Evolutionary conservation across 495 filamentous ascomycete genomes (phyloP), one percentile per base, ranked within the genome.

Genomic region (Penicillium desertorum): DNA sequence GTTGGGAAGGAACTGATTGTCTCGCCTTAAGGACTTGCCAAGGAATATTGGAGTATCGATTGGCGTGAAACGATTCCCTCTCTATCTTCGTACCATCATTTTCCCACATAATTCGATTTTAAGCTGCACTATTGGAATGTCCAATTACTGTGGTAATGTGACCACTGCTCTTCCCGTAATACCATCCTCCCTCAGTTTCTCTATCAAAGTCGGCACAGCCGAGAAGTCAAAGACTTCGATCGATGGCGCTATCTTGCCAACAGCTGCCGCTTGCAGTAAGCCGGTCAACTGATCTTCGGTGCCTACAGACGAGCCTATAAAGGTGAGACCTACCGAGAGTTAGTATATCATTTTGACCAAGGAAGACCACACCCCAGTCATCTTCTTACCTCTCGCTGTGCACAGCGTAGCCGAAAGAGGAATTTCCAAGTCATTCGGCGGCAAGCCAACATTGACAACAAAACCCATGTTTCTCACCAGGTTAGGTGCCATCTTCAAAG

Each of bases 281-380:
- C 64, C 60, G 1, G 46, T 43, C 64, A 71, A 64, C 32, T 71
- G 63, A 19, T 58, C 53, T 25, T 71, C 68, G 0, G 58, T 69
- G 9, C 69, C 69, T 23, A 72, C 67, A 9, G 67, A 72, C 1
- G 67, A 68, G 1, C 69, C 69, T 20, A 63, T 63, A 34, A 72
- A 70, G 0, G 58, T 55, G 5, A 72, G 51, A 6, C 65, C 68
- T 70, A 53, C 4, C 9, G 22, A 50, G 51, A 1, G 1, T 51
- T 44, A 44, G 37, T 30, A 36, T 16, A 34, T 17, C 17, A 9
- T 42, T 29, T 8, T 7, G 34, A 22, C 2, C 1, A 20, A 4
- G 14, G 27, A 29, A 20, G 29, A 20, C 45, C 29, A 30, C 5
- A 14, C 27, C 20, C 7, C 32, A 4, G 45, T 34, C 45, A 12